Conservation (phyloP, 768 basidiomycete species). For the Paxillus ammoniavirescens region DNA sequence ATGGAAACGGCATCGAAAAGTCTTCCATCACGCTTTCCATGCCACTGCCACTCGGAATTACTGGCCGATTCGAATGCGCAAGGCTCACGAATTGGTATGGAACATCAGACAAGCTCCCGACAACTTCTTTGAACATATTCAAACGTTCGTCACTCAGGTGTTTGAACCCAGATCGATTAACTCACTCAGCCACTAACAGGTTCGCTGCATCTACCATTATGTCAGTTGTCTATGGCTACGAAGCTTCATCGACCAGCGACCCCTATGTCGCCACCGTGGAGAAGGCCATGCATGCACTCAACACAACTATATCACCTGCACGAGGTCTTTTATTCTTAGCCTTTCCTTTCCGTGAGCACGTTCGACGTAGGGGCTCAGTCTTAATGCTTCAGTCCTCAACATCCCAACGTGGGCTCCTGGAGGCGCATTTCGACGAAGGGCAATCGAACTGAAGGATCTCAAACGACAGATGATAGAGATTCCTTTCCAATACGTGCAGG, state of each 20-base stretch:
- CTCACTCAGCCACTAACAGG: conserved; percentile 10
- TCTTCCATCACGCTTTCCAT: conserved; percentile 37
- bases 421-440: not conserved
- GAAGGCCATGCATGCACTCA: not conserved
- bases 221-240: conserved; percentile 34
- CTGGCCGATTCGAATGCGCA: conserved; percentile 30
- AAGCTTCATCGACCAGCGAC: conserved; percentile 31
- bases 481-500: not conserved
- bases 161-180: not conserved
- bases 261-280: conserved; percentile 30
- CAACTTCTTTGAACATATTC: conserved; percentile 24
- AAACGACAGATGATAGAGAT: not conserved
- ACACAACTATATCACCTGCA: not conserved
- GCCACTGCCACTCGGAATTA: conserved; percentile 30
- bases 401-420: not conserved
- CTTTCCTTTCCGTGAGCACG: not conserved
- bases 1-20: conserved; percentile 39
- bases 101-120: conserved; percentile 28
- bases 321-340: not conserved
- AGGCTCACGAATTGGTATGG: conserved; percentile 30
- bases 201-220: conserved; percentile 32
- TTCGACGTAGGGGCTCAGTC: not conserved
- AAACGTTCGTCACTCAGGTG: conserved; percentile 12
- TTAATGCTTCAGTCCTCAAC: not conserved
- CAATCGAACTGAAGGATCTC: not conserved